phyloP scores from a whole-genome alignment of 768 basidiomycete species.

The Rhizopogon vinicolor region DNA sequence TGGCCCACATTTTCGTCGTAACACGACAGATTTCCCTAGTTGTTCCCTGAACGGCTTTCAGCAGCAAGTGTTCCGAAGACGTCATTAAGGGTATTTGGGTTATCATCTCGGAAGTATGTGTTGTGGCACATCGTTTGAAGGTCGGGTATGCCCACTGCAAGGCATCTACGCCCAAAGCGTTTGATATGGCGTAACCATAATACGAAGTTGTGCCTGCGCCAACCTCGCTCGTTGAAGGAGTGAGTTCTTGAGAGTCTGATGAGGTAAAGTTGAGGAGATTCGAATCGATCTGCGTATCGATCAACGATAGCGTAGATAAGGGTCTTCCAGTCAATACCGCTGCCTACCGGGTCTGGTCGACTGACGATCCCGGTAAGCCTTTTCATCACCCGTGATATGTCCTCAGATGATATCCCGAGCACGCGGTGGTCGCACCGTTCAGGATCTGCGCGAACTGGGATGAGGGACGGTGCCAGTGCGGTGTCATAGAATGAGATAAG shows the following conservation, averaged over 20 bases:
- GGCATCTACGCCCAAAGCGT: background rate
- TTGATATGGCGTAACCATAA: slow-evolving; percentile 9
- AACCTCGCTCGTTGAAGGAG: slow-evolving; percentile 5
- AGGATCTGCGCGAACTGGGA: slow-evolving; percentile 7
- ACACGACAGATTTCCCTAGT: slow-evolving; percentile 14
- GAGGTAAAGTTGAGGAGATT: slow-evolving; percentile 27
- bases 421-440: slow-evolving; percentile 17
- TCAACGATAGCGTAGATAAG: slow-evolving; percentile 33
- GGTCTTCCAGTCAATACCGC: slow-evolving; percentile 38
- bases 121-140: slow-evolving; percentile 6
- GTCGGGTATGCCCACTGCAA: slow-evolving; percentile 5
- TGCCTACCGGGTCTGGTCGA: slow-evolving; percentile 9
- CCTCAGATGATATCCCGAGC: slow-evolving; percentile 8
- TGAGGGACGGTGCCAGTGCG: slow-evolving; percentile 12
- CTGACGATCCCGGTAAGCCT: slow-evolving; percentile 4
- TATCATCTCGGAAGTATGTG: slow-evolving; percentile 5
- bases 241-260: slow-evolving; percentile 9
- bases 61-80: slow-evolving; percentile 7
- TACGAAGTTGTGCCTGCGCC: slow-evolving; percentile 15
- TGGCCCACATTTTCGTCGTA: slow-evolving; percentile 13
- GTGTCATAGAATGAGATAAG: slow-evolving; percentile 24
- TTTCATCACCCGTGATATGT: slow-evolving; percentile 2
- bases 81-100: slow-evolving; percentile 3
- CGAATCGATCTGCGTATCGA: slow-evolving; percentile 39
- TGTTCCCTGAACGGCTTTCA: slow-evolving; percentile 8